Conservation (phyloP, 2,329 filamentous ascomycete genomes). For the Aspergillus nomiae region DNA sequence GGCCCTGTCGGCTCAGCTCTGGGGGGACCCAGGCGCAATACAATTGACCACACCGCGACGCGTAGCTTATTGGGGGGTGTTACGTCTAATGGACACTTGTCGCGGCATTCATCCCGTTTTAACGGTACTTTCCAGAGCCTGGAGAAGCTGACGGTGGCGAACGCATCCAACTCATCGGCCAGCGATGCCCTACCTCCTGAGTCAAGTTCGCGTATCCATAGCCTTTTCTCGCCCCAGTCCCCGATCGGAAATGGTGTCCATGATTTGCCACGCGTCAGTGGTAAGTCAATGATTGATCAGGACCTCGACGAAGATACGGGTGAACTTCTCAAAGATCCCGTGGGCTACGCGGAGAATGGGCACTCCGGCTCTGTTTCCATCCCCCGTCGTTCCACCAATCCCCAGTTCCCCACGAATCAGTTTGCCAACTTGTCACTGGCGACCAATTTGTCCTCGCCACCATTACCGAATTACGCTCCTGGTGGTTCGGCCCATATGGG, state of each 20-base stretch:
- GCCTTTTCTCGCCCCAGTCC: slow-evolving; percentile 63
- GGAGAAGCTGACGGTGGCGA: slow-evolving; percentile 58
- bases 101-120: slow-evolving; percentile 60
- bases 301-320: slow-evolving; percentile 66
- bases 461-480: slow-evolving; percentile 56
- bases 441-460: slow-evolving; percentile 62
- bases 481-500: slow-evolving; percentile 51
- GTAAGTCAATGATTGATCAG: slow-evolving; percentile 66
- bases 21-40: slow-evolving; percentile 48
- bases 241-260: slow-evolving; percentile 57
- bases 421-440: slow-evolving; percentile 73
- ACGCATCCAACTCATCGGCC: slow-evolving; percentile 45
- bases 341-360: slow-evolving; percentile 71
- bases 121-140: slow-evolving; percentile 63
- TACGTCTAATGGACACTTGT: slow-evolving; percentile 42
- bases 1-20: slow-evolving; percentile 37
- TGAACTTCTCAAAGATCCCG: slow-evolving; percentile 63
- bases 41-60: slow-evolving; percentile 53
- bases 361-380: slow-evolving; percentile 44
- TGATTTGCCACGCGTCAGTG: slow-evolving; percentile 55
- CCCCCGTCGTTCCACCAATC: slow-evolving; percentile 69
- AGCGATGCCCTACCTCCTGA: slow-evolving; percentile 56
- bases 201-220: slow-evolving; percentile 52
- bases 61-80: slow-evolving; percentile 36
- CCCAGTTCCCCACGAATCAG: slow-evolving; percentile 68